Evolutionary conservation across 1,284 basidiomycete species (phyloP).

Genomic region (Puccinia coronata): DNA sequence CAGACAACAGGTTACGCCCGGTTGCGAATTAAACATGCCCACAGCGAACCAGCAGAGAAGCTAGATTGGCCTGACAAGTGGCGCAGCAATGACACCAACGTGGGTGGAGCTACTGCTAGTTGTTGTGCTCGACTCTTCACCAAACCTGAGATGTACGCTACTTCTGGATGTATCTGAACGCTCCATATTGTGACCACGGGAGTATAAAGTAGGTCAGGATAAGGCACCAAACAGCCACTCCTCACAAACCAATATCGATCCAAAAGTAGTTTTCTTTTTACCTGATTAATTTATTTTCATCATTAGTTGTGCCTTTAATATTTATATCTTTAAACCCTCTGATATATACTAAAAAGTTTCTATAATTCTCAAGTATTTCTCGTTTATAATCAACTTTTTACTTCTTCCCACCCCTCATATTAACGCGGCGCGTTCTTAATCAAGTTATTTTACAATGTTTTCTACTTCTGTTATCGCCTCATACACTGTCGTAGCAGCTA

Average conservation of each 20-base stretch:
- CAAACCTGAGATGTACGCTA: neutral
- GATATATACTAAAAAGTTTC: no score
- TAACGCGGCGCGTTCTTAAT: slow-evolving; percentile 3
- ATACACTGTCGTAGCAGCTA: slow-evolving; percentile 9
- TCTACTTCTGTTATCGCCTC: slow-evolving; percentile 9
- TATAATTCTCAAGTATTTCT: neutral
- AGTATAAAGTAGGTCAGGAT: slow-evolving; percentile 1
- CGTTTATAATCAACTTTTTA: neutral
- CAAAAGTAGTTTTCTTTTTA: slow-evolving; percentile 4
- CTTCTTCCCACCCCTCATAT: neutral
- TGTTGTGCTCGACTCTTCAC: neutral
- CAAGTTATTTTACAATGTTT: neutral
- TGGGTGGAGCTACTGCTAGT: neutral
- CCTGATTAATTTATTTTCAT: no score
- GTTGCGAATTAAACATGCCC: neutral
- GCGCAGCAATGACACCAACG: neutral
- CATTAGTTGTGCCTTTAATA: neutral
- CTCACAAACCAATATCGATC: neutral
- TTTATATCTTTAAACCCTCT: no score
- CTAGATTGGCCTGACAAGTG: neutral
- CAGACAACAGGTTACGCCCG: neutral
- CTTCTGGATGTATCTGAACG: no score
- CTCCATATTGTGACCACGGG: no score
- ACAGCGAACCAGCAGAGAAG: neutral
- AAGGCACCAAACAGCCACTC: neutral